phyloP scores from a whole-genome alignment of 192 early-diverging fungal species.

The Backusella tuberculispora region DNA sequence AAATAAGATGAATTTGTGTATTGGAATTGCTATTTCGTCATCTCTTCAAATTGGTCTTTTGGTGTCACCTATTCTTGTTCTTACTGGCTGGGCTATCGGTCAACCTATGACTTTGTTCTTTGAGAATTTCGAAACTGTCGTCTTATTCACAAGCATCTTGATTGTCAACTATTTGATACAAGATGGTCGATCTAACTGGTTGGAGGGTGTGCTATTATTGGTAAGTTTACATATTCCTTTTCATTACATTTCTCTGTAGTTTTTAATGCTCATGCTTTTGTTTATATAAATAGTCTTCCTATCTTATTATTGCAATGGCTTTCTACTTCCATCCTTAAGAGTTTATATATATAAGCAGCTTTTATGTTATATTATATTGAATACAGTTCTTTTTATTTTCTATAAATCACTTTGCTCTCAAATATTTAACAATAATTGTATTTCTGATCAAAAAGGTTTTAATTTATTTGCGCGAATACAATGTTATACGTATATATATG shows the following conservation, averaged over 20 bases:
- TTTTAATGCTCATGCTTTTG: not conserved
- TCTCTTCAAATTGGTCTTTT: slow-evolving; percentile 85
- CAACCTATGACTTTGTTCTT: slow-evolving; percentile 87
- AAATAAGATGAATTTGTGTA: slow-evolving; percentile 88
- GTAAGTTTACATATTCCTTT: slow-evolving; percentile 20
- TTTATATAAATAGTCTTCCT: slow-evolving; percentile 51
- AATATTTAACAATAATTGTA: no score
- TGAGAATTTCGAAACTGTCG: slow-evolving; percentile 77
- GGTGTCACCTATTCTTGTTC: slow-evolving; percentile 66
- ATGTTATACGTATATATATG: no score
- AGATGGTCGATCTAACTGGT: slow-evolving; percentile 92
- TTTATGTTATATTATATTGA: not conserved
- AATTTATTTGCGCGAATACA: no score
- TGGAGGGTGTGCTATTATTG: slow-evolving; percentile 87
- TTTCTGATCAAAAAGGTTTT: no score
- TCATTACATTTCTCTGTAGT: not conserved
- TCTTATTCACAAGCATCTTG: slow-evolving; percentile 80
- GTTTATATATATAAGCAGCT: no score
- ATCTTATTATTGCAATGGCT: slow-evolving; percentile 83
- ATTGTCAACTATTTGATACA: slow-evolving; percentile 76
- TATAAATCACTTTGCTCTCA: not conserved
- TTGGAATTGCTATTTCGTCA: slow-evolving; percentile 52
- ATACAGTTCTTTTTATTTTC: not conserved
- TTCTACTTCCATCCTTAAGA: slow-evolving; percentile 71
- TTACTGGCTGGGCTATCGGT: slow-evolving; percentile 87